A percentile compares a stretch with the other conserved stretches of the same genome.
phyloP scores from a whole-genome alignment of 2,329 filamentous ascomycete species.

The Aspergillus sp. region DNA sequence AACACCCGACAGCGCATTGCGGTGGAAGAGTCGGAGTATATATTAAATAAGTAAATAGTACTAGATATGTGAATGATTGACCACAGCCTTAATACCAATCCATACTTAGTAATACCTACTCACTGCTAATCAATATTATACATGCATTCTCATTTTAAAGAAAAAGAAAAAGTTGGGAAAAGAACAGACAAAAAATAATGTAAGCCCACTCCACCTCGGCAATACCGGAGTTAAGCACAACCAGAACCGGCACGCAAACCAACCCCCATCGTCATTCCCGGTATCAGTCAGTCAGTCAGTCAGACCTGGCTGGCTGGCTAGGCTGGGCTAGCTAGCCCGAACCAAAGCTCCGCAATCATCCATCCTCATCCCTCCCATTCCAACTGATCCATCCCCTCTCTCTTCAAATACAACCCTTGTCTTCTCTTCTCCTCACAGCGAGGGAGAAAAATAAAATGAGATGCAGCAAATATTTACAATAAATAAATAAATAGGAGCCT shows the following conservation, averaged over 20 bases:
- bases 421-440: background rate
- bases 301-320: background rate
- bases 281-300: background rate
- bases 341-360: background rate
- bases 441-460: background rate
- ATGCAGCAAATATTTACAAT: background rate
- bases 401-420: no score
- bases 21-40: no score
- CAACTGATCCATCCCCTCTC: background rate
- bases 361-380: background rate
- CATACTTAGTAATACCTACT: no score
- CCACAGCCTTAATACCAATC: no score
- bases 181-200: no score
- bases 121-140: no score
- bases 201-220: conserved; percentile 1
- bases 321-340: background rate
- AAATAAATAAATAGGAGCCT: background rate
- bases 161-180: no score
- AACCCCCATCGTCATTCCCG: conserved; percentile 15
- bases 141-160: no score
- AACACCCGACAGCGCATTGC: no score
- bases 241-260: background rate
- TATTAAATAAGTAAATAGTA: no score
- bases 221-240: conserved; percentile 17
- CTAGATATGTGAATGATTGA: no score